Evolutionary conservation across 2,329 filamentous ascomycete species (phyloP), one percentile per base, ranked within the genome.

Genomic region (Phialophora macrospora): DNA sequence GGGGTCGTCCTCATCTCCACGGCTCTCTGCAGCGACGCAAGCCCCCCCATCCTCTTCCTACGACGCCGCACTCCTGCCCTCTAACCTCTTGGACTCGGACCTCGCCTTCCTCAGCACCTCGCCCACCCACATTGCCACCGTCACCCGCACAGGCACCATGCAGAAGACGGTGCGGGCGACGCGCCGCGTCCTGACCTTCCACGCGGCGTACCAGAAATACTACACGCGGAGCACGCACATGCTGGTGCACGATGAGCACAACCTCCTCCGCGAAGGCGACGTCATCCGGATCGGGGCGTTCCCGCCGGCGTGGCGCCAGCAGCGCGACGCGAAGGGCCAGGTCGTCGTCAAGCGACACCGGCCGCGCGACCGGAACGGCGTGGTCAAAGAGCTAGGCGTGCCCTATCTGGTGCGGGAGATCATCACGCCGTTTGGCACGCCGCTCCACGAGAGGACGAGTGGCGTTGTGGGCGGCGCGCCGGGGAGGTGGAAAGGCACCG

Each of bases 201-300:
- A 72, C 60, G 63, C 62, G 17, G 49, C 66, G 12, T 64, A 71
- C 20, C 69, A 66, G 32, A 72, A 72, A 58, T 48, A 70, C 67
- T 72, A 68, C 62, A 68, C 58, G 30, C 64, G 63, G 24, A 28
- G 55, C 14, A 44, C 59, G 28, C 68, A 67, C 62, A 55, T 63
- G 22, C 63, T 71, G 41, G 70, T 70, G 20, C 71, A 72, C 66
- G 71, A 72, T 48, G 65, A 68, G 9, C 55, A 66, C 22, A 55
- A 65, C 38, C 65, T 70, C 14, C 58, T 71, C 14, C 64, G 60
- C 55, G 70, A 70, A 20, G 71, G 71, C n/a, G 71, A 72, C 55
- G 68, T 72, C 11, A 57, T 71, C 32, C 63, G 64, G 22, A 68
- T 64, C 63, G 67, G 64, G 7, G 41, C 44, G 5, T 72, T 70